Base-by-base conservation (phyloP, 345 rosid species). In the Acer negundo region DNA sequence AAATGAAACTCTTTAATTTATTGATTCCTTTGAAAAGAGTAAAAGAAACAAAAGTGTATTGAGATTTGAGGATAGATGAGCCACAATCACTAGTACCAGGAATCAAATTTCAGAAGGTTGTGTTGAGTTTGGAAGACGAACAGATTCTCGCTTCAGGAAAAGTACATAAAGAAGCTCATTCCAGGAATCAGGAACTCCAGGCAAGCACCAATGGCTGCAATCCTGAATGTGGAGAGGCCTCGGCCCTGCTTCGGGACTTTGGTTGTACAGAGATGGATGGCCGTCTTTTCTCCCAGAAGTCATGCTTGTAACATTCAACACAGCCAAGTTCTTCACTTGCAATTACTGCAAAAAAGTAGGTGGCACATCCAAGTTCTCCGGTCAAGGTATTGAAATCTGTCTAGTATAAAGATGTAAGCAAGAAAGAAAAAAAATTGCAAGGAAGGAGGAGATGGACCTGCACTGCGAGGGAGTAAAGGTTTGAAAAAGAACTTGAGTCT, bases 181-280 rank as follows among this genome's bases (percentile, higher is more conserved):
- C 95, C 87, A 91, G 6, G 87, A 76, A 79, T 89, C 92, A 13
- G 93, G 93, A 55, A 93, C 91, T 7, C 92, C 88, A 0, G 98
- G 97, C 73, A 93, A 82, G 84, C 93, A 93, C 94, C 97, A 89
- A 17, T 88, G 94, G 76, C 94, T 92, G 84, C 98, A 92, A 63
- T 92, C 95, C 77, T 89, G 95, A 63, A 84, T 86, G 70, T 82
- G 88, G 63, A 85, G 81, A 55, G 91, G 67, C 0, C 83, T 88
- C 31, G 82, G 92, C 66, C 89, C 82, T 0, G 2, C 58, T 16
- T 73, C 79, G 13, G 90, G 78, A 22, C 81, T 84, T 0, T 66
- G 82, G 82, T 87, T 87, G 85, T 92, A 89, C 10, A 90, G 1
- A 47, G 90, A 90, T 16, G 92, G 75, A 74, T 90, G 92, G 47